Evolutionary conservation across 2,329 filamentous ascomycete genomes (phyloP), one percentile per base, ranked within the genome.

Genomic region (Lecanicillium sp.): DNA sequence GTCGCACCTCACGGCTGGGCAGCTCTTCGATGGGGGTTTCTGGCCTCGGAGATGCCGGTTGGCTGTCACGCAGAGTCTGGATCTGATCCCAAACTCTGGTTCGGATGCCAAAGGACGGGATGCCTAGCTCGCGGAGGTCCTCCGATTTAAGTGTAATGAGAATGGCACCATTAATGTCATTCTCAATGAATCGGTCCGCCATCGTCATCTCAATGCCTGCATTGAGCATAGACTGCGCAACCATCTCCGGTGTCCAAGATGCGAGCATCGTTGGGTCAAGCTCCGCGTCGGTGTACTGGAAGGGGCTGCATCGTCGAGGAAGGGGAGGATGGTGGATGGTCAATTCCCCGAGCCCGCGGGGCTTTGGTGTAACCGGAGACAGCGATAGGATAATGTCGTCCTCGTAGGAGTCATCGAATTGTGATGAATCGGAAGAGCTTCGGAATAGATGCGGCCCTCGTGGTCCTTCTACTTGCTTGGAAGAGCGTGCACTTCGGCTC

Each of bases 101-200:
- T 44, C 86, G 72, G 50, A 89, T 83, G 31, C 86, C 86, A 54
- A 92, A 90, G 2, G 86, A 90, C 43, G 75, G 71, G 40, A 92
- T 90, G 48, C 81, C 81, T 14, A 92, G 72, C 60, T 92, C 86
- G 58, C 83, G 83, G 41, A 92, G 66, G 51, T 92, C 89, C 46
- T 94, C 87, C 49, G 90, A 89, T 55, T 94, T 88, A 31, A 98
- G 68, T n/a, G 90, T 88, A 37, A 94, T 79, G 15, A 97, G 68
- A 40, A 97, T 86, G 4, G 79, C 73, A 12, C 90, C 90, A 18
- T 83, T 87, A 58, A 98, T 96, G 56, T 98, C 90, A 59, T 98
- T 94, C 52, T 84, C 77, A 45, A 89, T 74, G 53, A 98, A 96
- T 50, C 84, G 86, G 53, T 94, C 81, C 10, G 92, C 81, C 36